Base-by-base conservation (phyloP, 306 rosid genomes). In the Calophaca sinica region DNA sequence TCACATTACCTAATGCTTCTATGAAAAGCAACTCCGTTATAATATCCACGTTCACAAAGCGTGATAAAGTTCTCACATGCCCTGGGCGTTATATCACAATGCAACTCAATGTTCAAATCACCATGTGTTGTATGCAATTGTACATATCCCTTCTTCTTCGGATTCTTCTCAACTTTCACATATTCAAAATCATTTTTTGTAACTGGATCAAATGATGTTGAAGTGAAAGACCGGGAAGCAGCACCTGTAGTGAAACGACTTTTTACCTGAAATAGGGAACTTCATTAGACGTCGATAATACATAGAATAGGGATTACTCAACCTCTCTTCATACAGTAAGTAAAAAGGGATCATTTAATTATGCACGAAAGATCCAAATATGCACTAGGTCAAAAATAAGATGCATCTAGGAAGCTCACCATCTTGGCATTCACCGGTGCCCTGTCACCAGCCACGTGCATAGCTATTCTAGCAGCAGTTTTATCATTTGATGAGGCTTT, bases 391-490 rank as follows among this genome's bases (percentile, higher is more conserved):
- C 32, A 35, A 66, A 57, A 57, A 31, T 69, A 72, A 72, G 31
- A 4, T 44, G 70, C 42, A 54, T 14, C 33, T 13, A 57, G 7
- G 66, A 75, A 75, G 79, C 93, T 84, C 54, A 96, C 99, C 97
- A 96, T 44, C 86, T 96, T 96, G 64, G 89, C 93, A 83, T 96
- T 96, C 66, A 96, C 85, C 5, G 98, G 97, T 0, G 87, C 90
- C 84, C 99, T 92, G 71, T 96, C 99, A 78, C 99, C 98, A 46
- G 97, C 92, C 84, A 78, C 76, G 83, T 96, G 98, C 97, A 90
- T 87, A 44, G 99, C 98, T 82, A 96, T 92, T 78, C 96, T 86
- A 59, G 99, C 96, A 36, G 99, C 98, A 72, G 98, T 90, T 88
- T 96, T 96, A 79, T 90, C 97, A 84, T 85, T 82, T 58, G 98